phyloP scores from a whole-genome alignment of 1,139 yeast genomes.

The Pneumocystis oryctolagi region DNA sequence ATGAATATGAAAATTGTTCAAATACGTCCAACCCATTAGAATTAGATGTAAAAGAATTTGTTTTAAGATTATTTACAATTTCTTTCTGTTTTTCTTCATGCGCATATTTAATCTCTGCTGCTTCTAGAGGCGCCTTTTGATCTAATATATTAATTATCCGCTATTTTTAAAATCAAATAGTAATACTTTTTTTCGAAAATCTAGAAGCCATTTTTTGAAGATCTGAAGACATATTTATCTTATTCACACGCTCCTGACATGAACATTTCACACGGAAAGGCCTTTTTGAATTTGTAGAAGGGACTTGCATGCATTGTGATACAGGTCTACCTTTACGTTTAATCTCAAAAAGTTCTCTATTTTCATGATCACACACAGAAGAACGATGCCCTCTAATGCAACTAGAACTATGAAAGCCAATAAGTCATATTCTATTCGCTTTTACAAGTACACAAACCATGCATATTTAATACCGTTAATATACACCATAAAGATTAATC shows the following conservation, averaged over 20 bases:
- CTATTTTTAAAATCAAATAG: background rate
- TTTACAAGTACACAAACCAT: background rate
- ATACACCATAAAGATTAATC: background rate
- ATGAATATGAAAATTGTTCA: background rate
- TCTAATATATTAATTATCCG: background rate
- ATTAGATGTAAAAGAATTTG: background rate
- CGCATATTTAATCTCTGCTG: background rate
- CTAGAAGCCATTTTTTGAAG: background rate
- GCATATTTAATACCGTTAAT: background rate
- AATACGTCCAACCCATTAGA: background rate
- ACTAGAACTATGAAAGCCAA: constrained; percentile 1
- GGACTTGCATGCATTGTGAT: constrained; percentile 65
- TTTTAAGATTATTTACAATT: background rate
- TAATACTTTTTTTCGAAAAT: background rate
- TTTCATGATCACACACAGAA: constrained; percentile 82
- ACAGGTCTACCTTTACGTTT: constrained; percentile 95
- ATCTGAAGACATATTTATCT: background rate
- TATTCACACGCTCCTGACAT: background rate
- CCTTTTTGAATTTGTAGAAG: background rate
- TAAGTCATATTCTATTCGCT: background rate
- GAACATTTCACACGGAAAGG: background rate
- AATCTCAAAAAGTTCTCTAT: constrained; percentile 78
- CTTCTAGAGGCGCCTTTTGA: background rate
- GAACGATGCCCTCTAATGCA: constrained; percentile 95
- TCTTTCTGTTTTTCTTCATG: background rate